A percentile compares a stretch with the other conserved stretches of the same genome.
phyloP scores from a whole-genome alignment of 495 filamentous ascomycete species.

The Diplogelasinospora grovesii region DNA sequence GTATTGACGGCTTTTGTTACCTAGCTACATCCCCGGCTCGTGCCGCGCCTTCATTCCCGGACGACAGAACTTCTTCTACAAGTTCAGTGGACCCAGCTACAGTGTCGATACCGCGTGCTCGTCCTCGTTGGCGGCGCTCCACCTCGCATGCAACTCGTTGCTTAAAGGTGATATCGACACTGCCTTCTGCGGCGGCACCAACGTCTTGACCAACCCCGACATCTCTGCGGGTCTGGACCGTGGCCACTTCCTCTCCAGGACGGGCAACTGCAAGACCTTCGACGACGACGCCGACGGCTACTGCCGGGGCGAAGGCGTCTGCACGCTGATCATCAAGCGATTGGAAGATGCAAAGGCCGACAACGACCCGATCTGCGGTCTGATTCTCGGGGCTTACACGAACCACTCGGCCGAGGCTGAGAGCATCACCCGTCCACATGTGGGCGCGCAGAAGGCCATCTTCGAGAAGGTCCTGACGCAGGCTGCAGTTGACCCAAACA shows the following conservation, averaged over 20 bases:
- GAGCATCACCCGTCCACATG: conserved; percentile 68
- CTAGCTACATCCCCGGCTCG: conserved; percentile 77
- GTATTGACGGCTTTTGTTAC: too few species aligned
- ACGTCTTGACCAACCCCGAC: conserved; percentile 66
- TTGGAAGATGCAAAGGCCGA: conserved; percentile 66
- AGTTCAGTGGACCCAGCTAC: conserved; percentile 74
- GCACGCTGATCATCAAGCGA: conserved; percentile 61
- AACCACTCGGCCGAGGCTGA: conserved; percentile 67
- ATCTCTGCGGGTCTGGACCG: conserved; percentile 69
- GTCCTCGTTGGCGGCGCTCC: conserved; percentile 68
- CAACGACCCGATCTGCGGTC: conserved; percentile 62
- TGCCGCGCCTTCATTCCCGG: conserved; percentile 76
- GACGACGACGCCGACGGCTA: conserved; percentile 69
- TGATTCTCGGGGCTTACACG: conserved; percentile 55
- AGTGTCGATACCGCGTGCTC: conserved; percentile 86
- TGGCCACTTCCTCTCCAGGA: conserved; percentile 69
- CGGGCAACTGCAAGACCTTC: conserved; percentile 70
- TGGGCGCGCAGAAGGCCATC: conserved; percentile 56
- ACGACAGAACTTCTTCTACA: conserved; percentile 72
- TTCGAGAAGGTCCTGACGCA: conserved; percentile 57
- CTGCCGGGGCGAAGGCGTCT: conserved; percentile 62
- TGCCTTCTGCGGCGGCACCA: conserved; percentile 75
- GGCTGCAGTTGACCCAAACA: conserved; percentile 56
- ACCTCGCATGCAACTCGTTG: conserved; percentile 73
- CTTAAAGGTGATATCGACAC: conserved; percentile 72